These are phyloP conservation scores for Peniophora sp. DNA, from an alignment of 1,284 basidiomycete species.

Conservation along the genomic window DNA sequence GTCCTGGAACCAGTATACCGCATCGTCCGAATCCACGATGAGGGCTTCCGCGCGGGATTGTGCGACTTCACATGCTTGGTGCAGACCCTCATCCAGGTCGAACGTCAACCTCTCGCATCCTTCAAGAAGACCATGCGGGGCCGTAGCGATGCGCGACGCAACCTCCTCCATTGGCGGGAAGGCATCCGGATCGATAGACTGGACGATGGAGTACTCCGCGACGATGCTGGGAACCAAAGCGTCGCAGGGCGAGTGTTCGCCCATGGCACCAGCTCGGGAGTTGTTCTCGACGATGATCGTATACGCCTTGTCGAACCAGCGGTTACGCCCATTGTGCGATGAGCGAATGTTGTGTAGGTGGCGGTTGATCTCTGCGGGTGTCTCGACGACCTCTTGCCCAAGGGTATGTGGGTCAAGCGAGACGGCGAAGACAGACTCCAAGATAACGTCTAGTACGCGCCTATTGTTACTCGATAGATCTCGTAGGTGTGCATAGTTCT, in stretches of 20 bases:
- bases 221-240: conserved; percentile 88
- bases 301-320: conserved; percentile 92
- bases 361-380: conserved; percentile 48
- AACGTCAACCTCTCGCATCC: conserved; percentile 73
- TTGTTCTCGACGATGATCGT: conserved; percentile 82
- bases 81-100: conserved; percentile 60
- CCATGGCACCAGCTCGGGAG: conserved; percentile 80
- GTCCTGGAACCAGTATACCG: conserved; percentile 78
- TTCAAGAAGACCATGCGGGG: conserved; percentile 6
- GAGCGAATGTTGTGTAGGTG: conserved; percentile 77
- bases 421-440: conserved; percentile 73
- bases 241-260: conserved; percentile 91
- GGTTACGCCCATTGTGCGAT: conserved; percentile 67
- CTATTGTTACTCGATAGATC: conserved; percentile 62
- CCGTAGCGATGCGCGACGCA: not conserved
- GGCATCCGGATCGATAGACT: conserved; percentile 44
- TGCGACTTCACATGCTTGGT: conserved; percentile 54
- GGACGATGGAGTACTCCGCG: conserved; percentile 76
- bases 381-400: conserved; percentile 19
- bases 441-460: conserved; percentile 51
- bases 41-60: conserved; percentile 51
- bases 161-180: conserved; percentile 14
- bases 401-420: conserved; percentile 57
- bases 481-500: conserved; percentile 72
- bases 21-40: conserved; percentile 78